These are phyloP conservation scores for Geoglossum cookeanum DNA, from an alignment of 2,329 filamentous ascomycete genomes.

Conservation along the genomic window DNA sequence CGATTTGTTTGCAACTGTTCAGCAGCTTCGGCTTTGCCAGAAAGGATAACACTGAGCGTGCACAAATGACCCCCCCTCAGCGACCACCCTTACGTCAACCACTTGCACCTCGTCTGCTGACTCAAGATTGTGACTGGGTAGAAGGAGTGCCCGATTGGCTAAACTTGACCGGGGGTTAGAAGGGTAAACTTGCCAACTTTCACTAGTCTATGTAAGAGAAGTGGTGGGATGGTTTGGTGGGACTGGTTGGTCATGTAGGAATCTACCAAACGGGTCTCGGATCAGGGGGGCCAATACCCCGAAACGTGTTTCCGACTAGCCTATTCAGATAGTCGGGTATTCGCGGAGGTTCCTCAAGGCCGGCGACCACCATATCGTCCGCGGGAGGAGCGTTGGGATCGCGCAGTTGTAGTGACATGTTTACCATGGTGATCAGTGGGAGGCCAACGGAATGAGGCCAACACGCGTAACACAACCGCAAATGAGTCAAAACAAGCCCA, in stretches of 20 bases:
- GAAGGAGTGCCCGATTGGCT: background rate
- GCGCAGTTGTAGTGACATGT: background rate
- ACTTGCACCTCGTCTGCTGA: background rate
- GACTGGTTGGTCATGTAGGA: background rate
- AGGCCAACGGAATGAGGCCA: background rate
- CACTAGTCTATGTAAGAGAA: background rate
- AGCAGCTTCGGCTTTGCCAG: background rate
- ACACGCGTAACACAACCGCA: background rate
- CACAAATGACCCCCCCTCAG: background rate
- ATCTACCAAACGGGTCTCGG: background rate
- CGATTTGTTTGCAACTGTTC: background rate
- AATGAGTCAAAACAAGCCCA: background rate
- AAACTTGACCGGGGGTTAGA: background rate
- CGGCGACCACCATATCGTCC: background rate
- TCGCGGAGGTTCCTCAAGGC: background rate
- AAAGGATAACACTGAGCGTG: background rate
- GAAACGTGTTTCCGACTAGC: background rate
- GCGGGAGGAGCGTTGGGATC: background rate
- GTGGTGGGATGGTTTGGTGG: background rate
- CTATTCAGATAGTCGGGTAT: background rate
- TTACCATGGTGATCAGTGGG: background rate
- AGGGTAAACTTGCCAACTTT: background rate
- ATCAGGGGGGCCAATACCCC: background rate
- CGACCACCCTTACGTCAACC: background rate
- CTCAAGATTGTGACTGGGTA: constrained; percentile 1